Evolutionary conservation across 2,329 filamentous ascomycete species (phyloP).

Genomic region (Pseudocercospora musae): DNA sequence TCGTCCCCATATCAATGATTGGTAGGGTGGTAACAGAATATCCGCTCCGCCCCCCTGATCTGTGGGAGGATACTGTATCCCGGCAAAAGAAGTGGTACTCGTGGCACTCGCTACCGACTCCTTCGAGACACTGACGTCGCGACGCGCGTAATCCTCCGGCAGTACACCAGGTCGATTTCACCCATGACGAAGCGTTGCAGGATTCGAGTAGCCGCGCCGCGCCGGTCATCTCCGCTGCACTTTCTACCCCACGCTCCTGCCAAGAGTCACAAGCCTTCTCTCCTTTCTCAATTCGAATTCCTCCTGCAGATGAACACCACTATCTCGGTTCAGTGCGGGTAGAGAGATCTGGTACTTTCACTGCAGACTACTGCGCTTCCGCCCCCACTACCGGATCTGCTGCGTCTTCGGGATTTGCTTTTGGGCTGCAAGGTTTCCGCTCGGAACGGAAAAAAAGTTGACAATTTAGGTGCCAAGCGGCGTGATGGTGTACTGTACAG

Average conservation of each 20-base stretch:
- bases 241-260: neutral
- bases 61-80: neutral
- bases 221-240: neutral
- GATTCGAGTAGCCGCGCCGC: neutral
- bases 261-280: neutral
- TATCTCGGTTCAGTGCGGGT: neutral
- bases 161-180: neutral
- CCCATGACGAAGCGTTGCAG: neutral
- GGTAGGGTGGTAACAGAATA: neutral
- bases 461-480: neutral
- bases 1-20: neutral
- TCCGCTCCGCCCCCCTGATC: too few relatives aligned
- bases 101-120: neutral
- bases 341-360: too few relatives aligned
- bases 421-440: neutral
- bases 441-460: neutral
- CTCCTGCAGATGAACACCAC: neutral
- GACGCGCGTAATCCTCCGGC: neutral
- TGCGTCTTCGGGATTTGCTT: neutral
- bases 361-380: too few relatives aligned
- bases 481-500: neutral
- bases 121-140: neutral
- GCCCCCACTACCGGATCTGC: neutral
- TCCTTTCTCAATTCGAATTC: neutral
- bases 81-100: neutral